Evolutionary conservation across 192 early-diverging fungal species (phyloP).

Genomic region (Coemansia sp.): DNA sequence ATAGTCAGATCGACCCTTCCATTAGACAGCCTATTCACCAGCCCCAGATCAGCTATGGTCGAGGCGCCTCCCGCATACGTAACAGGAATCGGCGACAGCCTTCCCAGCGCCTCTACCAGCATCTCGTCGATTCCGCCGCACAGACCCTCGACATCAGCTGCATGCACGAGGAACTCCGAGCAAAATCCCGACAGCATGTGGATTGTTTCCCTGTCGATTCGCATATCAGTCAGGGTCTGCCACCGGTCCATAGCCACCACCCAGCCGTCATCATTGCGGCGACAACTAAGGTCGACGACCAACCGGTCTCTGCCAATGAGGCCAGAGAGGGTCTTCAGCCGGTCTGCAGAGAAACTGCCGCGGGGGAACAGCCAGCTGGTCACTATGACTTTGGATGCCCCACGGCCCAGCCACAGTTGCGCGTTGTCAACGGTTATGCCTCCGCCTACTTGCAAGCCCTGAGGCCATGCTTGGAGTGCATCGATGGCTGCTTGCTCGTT

Average conservation of each 20-base stretch:
- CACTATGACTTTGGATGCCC: conserved; percentile 94
- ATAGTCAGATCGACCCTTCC: conserved; percentile 92
- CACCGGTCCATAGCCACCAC: conserved; percentile 98
- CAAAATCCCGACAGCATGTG: conserved; percentile 61
- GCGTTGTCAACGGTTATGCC: conserved; percentile 91
- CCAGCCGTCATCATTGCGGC: conserved; percentile 71
- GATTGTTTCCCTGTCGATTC: conserved; percentile 66
- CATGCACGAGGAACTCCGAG: conserved; percentile 95
- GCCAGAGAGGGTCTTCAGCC: conserved; percentile 58
- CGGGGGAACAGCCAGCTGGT: conserved; percentile 93
- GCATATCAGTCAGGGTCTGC: conserved; percentile 93
- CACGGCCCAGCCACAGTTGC: conserved; percentile 77
- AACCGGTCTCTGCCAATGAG: conserved; percentile 61
- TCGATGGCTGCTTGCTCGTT: conserved; percentile 85
- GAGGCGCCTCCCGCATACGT: conserved; percentile 91
- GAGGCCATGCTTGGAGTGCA: conserved; percentile 85
- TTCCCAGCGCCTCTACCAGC: conserved; percentile 77
- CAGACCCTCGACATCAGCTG: conserved; percentile 96
- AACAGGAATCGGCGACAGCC: conserved; percentile 84
- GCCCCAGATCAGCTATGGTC: conserved; percentile 68
- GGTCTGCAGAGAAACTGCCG: conserved; percentile 64
- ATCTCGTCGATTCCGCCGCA: conserved; percentile 91
- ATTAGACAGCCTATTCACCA: conserved; percentile 76
- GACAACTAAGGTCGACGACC: conserved; percentile 77
- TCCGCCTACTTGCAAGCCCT: conserved; percentile 89